phyloP scores from a whole-genome alignment of 2,329 filamentous ascomycete genomes.

The Fusarium guadeloupense region DNA sequence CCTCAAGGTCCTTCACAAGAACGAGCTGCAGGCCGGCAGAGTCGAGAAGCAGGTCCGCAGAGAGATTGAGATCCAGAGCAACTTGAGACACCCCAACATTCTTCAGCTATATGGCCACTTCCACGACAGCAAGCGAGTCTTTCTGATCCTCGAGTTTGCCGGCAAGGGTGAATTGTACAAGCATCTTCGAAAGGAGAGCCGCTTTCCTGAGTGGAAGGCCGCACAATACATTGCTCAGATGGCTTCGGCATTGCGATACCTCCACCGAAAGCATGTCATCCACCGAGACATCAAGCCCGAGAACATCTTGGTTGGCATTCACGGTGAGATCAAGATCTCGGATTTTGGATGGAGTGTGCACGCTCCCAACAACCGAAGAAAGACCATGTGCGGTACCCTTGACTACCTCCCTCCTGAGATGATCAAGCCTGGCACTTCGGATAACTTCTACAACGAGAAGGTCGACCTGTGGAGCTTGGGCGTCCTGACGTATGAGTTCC shows the following conservation, averaged over 20 bases:
- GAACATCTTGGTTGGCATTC: conserved; percentile 94
- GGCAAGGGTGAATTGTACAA: conserved; percentile 89
- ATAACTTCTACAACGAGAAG: conserved; percentile 94
- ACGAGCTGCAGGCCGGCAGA: conserved; percentile 75
- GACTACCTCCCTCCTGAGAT: conserved; percentile 99
- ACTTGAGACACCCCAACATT: conserved; percentile 85
- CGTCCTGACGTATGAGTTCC: conserved; percentile 94
- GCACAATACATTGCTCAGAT: conserved; percentile 89
- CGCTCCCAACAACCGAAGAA: conserved; percentile 90
- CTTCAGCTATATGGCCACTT: conserved; percentile 86
- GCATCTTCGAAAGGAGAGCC: conserved; percentile 78
- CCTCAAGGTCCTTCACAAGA: conserved; percentile 86
- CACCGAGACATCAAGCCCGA: conserved; percentile 98
- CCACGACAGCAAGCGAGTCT: conserved; percentile 87
- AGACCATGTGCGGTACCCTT: conserved; percentile 96
- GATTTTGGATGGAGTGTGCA: conserved; percentile 99
- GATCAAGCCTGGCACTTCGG: conserved; percentile 81
- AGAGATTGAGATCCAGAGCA: conserved; percentile 89
- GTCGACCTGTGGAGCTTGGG: conserved; percentile 97
- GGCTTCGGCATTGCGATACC: conserved; percentile 84
- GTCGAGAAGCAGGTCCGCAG: conserved; percentile 88
- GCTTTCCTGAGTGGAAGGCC: conserved; percentile 85
- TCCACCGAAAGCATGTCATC: conserved; percentile 97
- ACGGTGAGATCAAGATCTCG: conserved; percentile 97
- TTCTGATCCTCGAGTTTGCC: conserved; percentile 86